Evolutionary conservation across 768 basidiomycete genomes (phyloP).

Genomic region (Tulasnella sp.): DNA sequence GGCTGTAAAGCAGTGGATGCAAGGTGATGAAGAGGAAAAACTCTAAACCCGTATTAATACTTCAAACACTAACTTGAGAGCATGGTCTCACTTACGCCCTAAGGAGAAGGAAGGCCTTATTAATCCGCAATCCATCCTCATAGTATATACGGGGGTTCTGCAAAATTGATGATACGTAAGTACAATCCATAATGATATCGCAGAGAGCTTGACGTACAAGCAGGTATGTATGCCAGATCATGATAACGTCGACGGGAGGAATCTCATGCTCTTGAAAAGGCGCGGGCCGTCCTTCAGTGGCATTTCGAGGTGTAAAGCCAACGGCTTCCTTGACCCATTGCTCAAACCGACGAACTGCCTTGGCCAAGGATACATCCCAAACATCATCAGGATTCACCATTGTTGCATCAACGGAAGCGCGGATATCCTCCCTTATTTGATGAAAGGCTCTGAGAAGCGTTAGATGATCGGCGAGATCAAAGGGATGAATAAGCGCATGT

Average conservation of each 20-base stretch:
- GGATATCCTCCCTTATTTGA: not conserved
- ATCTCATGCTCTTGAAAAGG: not conserved
- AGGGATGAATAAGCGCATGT: not conserved
- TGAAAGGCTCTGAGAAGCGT: not conserved
- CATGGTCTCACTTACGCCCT: too few relatives aligned
- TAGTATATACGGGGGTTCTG: too few relatives aligned
- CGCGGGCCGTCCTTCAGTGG: not conserved
- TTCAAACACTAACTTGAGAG: not conserved
- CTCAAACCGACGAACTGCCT: constrained; percentile 18
- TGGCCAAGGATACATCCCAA: constrained; percentile 17
- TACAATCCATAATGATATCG: too few relatives aligned
- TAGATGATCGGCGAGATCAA: not conserved
- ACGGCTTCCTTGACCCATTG: constrained; percentile 9
- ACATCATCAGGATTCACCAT: constrained; percentile 8
- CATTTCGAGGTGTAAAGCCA: not conserved
- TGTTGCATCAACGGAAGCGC: not conserved
- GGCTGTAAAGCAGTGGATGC: not conserved
- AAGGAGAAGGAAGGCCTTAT: too few relatives aligned
- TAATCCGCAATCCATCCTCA: too few relatives aligned
- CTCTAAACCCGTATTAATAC: too few relatives aligned
- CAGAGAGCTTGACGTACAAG: constrained; percentile 10
- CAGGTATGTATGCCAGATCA: constrained; percentile 17
- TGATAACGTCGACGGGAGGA: constrained; percentile 19
- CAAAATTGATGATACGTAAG: too few relatives aligned
- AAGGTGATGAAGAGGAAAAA: too few relatives aligned